Evolutionary conservation across 371 early-diverging fungal species (phyloP), one percentile per base, ranked within the genome.

Genomic region (Mortierella sp.): DNA sequence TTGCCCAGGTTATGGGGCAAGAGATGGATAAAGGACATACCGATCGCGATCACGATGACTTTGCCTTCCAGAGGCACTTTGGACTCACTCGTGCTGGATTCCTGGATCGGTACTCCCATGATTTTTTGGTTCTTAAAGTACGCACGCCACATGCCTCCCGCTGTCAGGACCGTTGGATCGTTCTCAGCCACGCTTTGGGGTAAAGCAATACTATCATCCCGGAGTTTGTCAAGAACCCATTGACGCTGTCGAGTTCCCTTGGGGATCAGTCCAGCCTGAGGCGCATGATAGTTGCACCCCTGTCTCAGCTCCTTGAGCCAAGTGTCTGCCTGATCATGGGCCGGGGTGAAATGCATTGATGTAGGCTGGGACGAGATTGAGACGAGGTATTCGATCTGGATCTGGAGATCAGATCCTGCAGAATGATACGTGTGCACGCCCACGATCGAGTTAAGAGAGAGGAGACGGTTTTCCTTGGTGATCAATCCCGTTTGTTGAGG

Each of bases 131-230:
- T 56, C 46, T 60, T 64, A 26, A 72, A 72, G 39, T 65, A 65
- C 1, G 72, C 72, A 11, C 72, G 56, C 72, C 72, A 72, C 72
- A 72, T 72, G 21, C 72, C 72, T 9, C 72, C 72, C 15, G 72
- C 66, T 2, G 72, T 61, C 32, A 72, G 27, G 12, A 66, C 65
- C 17, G 72, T 72, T 9, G 65, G 56, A 26, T 72, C 72, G 30
- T 65, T 61, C 49, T 72, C 66, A 5, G 66, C 57, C 0, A 72
- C 72, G 23, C 65, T 72, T 56, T 60, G 65, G 3, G 72, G 72
- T 19, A 72, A 42, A 41, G 65, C 51, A 30, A 72, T 65, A 19
- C 65, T 50, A 19, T 72, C 72, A 28, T 65, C 66, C 17, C 66
- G 21, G 37, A 72, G 31, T 34, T 64, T 72, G 42, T 72, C 72